Evolutionary conservation across 164 flowering plant genomes (phyloP).

Genomic region (Magnolia kwangsiensis): DNA sequence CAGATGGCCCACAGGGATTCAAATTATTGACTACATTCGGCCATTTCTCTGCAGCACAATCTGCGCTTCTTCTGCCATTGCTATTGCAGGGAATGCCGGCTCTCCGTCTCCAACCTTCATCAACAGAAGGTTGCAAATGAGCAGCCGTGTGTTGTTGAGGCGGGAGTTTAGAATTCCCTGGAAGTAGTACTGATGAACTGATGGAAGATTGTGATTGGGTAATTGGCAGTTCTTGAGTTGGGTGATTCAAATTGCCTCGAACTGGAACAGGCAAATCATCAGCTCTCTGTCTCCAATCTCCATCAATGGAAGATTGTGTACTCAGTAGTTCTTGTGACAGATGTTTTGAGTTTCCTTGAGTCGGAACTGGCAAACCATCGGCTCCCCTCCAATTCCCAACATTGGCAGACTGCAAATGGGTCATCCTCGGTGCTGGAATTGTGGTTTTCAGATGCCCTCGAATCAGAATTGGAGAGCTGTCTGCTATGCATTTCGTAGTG

Average conservation of each 20-base stretch:
- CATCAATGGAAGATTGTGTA: neutral
- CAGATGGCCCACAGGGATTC: neutral
- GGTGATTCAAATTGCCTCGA: neutral
- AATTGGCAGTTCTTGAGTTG: no score
- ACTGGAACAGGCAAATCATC: neutral
- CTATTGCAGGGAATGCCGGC: no score
- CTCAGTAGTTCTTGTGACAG: neutral
- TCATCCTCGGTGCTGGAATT: neutral
- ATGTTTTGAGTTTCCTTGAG: neutral
- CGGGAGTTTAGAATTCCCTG: no score
- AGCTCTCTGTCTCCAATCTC: neutral
- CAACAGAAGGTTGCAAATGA: neutral
- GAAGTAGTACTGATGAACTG: neutral
- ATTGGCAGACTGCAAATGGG: neutral
- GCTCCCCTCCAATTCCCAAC: neutral
- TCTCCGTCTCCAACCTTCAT: neutral
- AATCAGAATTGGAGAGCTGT: neutral
- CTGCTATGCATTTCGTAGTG: constrained; percentile 1
- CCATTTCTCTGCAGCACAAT: no score
- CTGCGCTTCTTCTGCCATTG: no score
- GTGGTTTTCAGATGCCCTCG: no score
- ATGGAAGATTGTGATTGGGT: no score
- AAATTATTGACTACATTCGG: no score
- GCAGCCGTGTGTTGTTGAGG: no score
- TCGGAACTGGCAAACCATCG: neutral